A percentile compares a stretch with the other conserved stretches of the same genome.
phyloP scores from a whole-genome alignment of 2,329 filamentous ascomycete species.

The Gnomoniopsis sp. region DNA sequence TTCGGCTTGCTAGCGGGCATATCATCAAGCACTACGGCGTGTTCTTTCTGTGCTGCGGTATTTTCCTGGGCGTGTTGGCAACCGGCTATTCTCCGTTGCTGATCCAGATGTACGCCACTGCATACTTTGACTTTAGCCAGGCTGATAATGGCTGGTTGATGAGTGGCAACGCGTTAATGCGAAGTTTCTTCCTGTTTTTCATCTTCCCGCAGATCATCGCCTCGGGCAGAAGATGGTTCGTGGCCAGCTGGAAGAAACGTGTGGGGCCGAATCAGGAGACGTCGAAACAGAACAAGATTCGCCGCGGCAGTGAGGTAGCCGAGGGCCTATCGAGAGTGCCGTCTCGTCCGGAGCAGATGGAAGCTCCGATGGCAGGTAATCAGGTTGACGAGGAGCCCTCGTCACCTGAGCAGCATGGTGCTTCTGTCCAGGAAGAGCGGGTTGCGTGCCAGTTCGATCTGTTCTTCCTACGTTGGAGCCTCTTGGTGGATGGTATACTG shows the following conservation, averaged over 20 bases:
- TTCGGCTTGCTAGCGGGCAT: slow-evolving; percentile 45
- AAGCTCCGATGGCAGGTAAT: slow-evolving; percentile 32
- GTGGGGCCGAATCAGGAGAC: slow-evolving; percentile 25
- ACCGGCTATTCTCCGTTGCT: slow-evolving; percentile 63
- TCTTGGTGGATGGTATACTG: slow-evolving; percentile 61
- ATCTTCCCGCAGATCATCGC: slow-evolving; percentile 48
- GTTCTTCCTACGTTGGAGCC: slow-evolving; percentile 62
- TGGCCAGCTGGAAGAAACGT: slow-evolving; percentile 37
- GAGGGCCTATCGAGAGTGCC: slow-evolving; percentile 22
- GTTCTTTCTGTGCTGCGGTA: slow-evolving; percentile 58
- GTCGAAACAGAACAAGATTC: slow-evolving; percentile 1
- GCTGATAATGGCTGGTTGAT: slow-evolving; percentile 51
- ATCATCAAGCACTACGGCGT: slow-evolving; percentile 56
- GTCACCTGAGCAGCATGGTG: slow-evolving; percentile 37
- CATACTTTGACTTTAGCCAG: slow-evolving; percentile 47
- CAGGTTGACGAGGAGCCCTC: slow-evolving; percentile 32
- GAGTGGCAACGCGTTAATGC: slow-evolving; percentile 47
- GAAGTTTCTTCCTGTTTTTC: slow-evolving; percentile 49
- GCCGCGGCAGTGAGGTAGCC: background rate
- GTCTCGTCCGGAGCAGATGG: slow-evolving; percentile 39
- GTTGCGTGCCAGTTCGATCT: slow-evolving; percentile 61
- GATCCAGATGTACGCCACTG: slow-evolving; percentile 54
- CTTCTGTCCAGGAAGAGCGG: slow-evolving; percentile 34
- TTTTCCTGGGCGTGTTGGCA: slow-evolving; percentile 62
- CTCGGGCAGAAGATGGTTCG: slow-evolving; percentile 38